Percentiles rank a stretch among this genome's conserved stretches.
Conservation (phyloP, 352 stramenopile species). For the Plasmopara viticola region DNA sequence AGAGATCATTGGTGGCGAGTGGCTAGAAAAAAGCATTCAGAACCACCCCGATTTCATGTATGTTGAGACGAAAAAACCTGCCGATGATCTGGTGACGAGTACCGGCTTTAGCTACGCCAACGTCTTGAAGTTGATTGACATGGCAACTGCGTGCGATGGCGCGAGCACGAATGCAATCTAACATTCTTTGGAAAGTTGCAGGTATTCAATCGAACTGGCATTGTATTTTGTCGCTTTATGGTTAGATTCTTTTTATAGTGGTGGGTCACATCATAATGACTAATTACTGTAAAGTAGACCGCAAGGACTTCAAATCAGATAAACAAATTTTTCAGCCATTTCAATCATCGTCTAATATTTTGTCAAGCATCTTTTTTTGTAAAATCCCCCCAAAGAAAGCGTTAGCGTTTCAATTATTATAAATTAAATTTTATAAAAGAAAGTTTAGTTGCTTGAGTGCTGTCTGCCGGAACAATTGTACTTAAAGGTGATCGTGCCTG, state of each 20-base stretch:
- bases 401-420: too few species aligned
- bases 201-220: not conserved
- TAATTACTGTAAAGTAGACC: too few species aligned
- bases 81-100: not conserved
- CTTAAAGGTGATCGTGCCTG: too few species aligned
- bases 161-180: not conserved
- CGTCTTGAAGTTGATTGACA: not conserved
- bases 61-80: not conserved
- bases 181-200: not conserved
- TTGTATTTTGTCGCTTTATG: not conserved
- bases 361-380: too few species aligned
- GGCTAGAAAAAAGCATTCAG: not conserved
- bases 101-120: slow-evolving; percentile 1
- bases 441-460: too few species aligned
- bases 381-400: too few species aligned
- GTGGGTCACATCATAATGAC: too few species aligned
- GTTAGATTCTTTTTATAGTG: not conserved
- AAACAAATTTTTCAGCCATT: too few species aligned
- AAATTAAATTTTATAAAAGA: too few species aligned
- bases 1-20: not conserved
- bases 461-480: too few species aligned
- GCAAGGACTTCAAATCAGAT: too few species aligned
- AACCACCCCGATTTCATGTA: not conserved
- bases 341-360: too few species aligned
- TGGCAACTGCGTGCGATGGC: not conserved